Evolutionary conservation across 257 asterid species (phyloP), one percentile per base, ranked within the genome.

Genomic region (Linaria vulgaris): DNA sequence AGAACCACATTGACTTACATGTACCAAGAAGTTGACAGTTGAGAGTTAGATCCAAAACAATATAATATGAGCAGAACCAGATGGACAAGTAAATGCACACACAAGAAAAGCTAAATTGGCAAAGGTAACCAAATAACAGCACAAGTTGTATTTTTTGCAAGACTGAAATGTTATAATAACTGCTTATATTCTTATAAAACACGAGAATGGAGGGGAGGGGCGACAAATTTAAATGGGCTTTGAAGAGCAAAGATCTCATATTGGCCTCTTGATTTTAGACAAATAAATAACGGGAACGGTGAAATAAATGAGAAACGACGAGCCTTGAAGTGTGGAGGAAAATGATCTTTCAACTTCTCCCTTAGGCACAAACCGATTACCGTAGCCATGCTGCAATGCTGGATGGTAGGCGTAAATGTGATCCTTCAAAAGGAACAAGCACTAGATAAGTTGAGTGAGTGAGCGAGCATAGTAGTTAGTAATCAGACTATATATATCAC

Each of bases 301-400:
- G 11, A 6, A 27, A 27, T 8, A 34, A 34, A 1, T 34, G 2
- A 19, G 9, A 15, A 52, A 69, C n/a, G n/a, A 38, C 43, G 17
- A 59, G 88, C 96, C 95, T 91, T 91, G 76, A 88, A 86, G 82
- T 88, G 96, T 1, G 91, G 85, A 74, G 95, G 96, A 30, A 88
- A 88, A 73, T 50, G 69, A 71, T 85, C 78, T 74, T 86, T 90
- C 76, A 90, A 61, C 61, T 87, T 90, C 82, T 80, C 90, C 67
- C 97, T 80, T 53, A 87, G 76, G 84, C 97, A 90, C 67, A 88
- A 70, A 56, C 98, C 98, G 61, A 91, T 88, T 1, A 88, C 95
- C 0, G 87, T 81, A 1, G 98, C 95, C 98, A 91, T 85, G 80
- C 80, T 91, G 86, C 98, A 88, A 66, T 91, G 96, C 75, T 85